Conservation (phyloP, 441 rosid genomes). For the Metrosideros polymorpha region DNA sequence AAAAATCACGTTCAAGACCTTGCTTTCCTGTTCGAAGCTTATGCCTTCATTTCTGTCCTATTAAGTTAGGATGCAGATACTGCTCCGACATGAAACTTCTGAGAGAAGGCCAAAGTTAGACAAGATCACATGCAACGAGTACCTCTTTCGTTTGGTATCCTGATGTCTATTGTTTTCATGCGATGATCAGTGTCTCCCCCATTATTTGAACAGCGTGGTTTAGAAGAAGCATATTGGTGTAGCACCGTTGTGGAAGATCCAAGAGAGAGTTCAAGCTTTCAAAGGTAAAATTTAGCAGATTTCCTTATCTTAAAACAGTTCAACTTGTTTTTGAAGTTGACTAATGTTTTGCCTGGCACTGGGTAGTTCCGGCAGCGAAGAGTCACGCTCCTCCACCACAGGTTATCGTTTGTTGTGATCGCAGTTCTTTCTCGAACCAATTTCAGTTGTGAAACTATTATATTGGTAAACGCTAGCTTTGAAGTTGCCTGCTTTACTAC, state of each 20-base stretch:
- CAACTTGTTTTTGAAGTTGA: not conserved
- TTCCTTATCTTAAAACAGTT: conserved; percentile 7
- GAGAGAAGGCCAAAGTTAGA: not conserved
- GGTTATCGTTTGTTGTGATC: not conserved
- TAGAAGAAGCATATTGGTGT: conserved; percentile 26
- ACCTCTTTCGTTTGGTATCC: not conserved
- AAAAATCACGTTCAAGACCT: not conserved
- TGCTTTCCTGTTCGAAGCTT: not conserved
- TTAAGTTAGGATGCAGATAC: not conserved
- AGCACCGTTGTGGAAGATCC: conserved; percentile 27
- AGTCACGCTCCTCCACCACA: conserved; percentile 62
- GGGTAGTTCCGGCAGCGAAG: conserved; percentile 49
- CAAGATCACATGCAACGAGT: not conserved
- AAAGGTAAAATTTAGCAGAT: conserved; percentile 32
- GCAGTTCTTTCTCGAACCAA: not conserved
- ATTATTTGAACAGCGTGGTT: conserved; percentile 2
- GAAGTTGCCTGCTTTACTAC: not conserved
- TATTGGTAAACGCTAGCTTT: not conserved
- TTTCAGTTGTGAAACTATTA: not conserved
- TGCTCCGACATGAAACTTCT: not conserved
- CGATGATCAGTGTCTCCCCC: conserved; percentile 17
- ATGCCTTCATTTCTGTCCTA: not conserved
- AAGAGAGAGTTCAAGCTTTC: conserved; percentile 39
- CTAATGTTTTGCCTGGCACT: conserved; percentile 13
- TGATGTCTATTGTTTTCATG: not conserved